phyloP scores from a whole-genome alignment of 768 basidiomycete species.

The Auricularia sp. region DNA sequence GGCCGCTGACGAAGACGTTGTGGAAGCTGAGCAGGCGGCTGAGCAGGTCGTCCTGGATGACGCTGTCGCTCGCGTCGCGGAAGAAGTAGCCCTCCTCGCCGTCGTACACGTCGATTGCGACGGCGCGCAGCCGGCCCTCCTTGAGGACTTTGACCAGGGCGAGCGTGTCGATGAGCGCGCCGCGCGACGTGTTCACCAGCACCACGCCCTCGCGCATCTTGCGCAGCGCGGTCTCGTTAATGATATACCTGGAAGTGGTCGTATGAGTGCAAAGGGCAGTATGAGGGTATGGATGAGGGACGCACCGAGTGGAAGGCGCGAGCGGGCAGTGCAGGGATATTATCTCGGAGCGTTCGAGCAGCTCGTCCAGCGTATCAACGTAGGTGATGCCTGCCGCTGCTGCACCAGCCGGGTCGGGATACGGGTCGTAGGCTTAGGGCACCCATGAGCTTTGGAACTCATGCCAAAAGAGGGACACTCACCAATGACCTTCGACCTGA shows the following conservation, averaged over 20 bases:
- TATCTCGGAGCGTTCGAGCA: conserved; percentile 19
- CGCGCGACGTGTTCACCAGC: conserved; percentile 26
- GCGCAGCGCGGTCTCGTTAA: conserved; percentile 15
- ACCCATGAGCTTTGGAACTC: no score
- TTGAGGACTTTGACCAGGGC: conserved; percentile 13
- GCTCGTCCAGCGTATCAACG: conserved; percentile 16
- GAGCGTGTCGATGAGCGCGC: conserved; percentile 15
- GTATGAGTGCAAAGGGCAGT: no score
- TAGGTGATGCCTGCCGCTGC: conserved; percentile 10
- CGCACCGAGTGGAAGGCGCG: conserved; percentile 12
- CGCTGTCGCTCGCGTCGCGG: conserved; percentile 9
- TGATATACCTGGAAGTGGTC: conserved; percentile 9
- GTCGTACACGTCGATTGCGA: conserved; percentile 16
- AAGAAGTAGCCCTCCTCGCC: conserved; percentile 14
- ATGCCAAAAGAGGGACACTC: no score
- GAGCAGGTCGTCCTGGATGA: conserved; percentile 14
- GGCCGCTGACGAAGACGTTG: conserved; percentile 13
- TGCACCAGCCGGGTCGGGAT: conserved; percentile 6
- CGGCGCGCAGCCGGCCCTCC: conserved; percentile 10
- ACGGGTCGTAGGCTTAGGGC: conserved; percentile 16
- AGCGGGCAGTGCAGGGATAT: conserved; percentile 26
- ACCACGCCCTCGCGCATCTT: conserved; percentile 18
- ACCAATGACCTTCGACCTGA: conserved; percentile 18
- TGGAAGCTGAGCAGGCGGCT: conserved; percentile 13
- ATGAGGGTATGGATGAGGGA: no score